phyloP scores from a whole-genome alignment of 257 asterid species.

The Gardenia jasminoides region DNA sequence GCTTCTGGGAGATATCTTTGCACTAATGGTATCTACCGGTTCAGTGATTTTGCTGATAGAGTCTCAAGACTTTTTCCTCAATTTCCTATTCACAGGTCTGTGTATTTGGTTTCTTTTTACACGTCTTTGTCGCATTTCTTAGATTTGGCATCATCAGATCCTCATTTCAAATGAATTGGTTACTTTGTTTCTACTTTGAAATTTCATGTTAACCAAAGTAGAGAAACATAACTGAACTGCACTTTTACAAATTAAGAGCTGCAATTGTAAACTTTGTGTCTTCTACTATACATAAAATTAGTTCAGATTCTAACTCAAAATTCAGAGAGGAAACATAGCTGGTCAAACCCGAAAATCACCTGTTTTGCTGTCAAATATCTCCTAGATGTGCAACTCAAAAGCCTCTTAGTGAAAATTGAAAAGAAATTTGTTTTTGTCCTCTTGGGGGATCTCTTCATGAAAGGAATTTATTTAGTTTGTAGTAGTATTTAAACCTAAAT shows the following conservation, averaged over 20 bases:
- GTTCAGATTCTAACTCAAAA: too few relatives aligned
- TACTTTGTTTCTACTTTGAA: not conserved
- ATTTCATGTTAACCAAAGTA: not conserved
- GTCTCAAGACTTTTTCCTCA: slow-evolving; percentile 60
- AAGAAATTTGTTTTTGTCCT: too few relatives aligned
- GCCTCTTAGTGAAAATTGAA: too few relatives aligned
- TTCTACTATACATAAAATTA: not conserved
- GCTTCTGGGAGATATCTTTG: slow-evolving; percentile 88
- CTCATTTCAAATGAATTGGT: not conserved
- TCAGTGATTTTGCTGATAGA: slow-evolving; percentile 64
- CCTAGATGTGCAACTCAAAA: too few relatives aligned
- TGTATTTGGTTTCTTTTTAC: not conserved
- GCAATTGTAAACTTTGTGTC: not conserved
- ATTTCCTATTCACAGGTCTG: slow-evolving; percentile 76
- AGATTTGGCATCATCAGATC: not conserved
- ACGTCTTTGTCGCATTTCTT: too few relatives aligned
- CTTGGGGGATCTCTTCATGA: too few relatives aligned
- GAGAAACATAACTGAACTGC: not conserved
- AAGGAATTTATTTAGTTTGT: not conserved
- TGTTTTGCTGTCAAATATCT: too few relatives aligned
- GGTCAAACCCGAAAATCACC: too few relatives aligned
- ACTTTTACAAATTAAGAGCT: not conserved
- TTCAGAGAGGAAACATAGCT: too few relatives aligned
- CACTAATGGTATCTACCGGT: slow-evolving; percentile 83
- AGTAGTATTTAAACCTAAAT: not conserved